Evolutionary conservation across 108 stramenopile species (phyloP), one percentile per base, ranked within the genome.

Genomic region (Thalassiosira profunda): DNA sequence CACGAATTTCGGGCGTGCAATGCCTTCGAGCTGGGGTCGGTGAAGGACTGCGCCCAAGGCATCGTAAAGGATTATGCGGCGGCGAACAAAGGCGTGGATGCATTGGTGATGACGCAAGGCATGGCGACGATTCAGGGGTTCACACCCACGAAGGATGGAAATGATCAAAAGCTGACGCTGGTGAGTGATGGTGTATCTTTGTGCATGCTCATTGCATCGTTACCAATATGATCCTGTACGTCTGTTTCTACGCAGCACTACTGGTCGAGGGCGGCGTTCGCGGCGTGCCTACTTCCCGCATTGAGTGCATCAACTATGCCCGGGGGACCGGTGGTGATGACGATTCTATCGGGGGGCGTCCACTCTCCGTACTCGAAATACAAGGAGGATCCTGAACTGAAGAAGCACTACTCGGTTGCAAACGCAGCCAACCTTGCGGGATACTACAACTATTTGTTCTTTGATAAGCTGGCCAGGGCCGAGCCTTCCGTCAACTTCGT

Each of bases 381-480:
- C 36, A 17, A 56, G 9, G 23, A 30, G 8, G 84, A 88, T 67
- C 75, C 75, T 30, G 74, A 72, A 21, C 18, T 88, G 35, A 28
- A 46, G 26, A 48, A 58, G 6, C 46, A 80, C n/a, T 88, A 86
- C 76, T 47, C 57, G 10, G 30, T 86, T 11, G 37, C 36, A 17
- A 88, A 88, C 66, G 87, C 87, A 17, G 87, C 87, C 3, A 63
- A 88, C 70, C 67, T 67, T 35, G 87, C 87, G 21, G 87, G 87
- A 11, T 85, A 61, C 30, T 88, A 88, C 72, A 85, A 40, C 21
- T 84, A 88, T 70, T 44, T 82, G 11, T 80, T 80, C 23, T 65
- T 88, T n/a, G 87, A 88, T 40, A 37, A 45, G 37, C 36, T 88
- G 46, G 71, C 84, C 31, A 21, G 14, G 18, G 17, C 65, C 0